These are phyloP conservation scores for Ophiostoma triangulosporum DNA, from an alignment of 2,329 filamentous ascomycete species.

Conservation along the genomic window DNA sequence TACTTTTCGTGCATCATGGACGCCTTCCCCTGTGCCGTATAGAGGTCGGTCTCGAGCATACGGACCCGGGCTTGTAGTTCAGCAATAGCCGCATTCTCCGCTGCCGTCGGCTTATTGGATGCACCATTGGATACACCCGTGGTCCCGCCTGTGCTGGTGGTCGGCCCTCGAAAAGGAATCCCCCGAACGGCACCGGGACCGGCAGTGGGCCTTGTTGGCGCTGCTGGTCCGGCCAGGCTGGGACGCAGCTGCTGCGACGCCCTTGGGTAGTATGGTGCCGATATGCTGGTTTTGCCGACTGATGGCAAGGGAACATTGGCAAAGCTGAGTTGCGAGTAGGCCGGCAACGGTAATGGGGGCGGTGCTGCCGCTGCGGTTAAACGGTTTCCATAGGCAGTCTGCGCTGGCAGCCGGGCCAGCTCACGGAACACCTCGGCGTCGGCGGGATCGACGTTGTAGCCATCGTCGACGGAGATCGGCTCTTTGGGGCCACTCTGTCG, in stretches of 20 bases:
- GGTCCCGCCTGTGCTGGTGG: not conserved
- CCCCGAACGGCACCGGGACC: not conserved
- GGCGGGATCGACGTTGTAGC: conserved; percentile 6
- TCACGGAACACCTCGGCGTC: conserved; percentile 12
- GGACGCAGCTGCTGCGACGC: not conserved
- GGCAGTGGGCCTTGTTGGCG: not conserved
- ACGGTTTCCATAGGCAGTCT: conserved; percentile 8
- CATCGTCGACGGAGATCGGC: not conserved
- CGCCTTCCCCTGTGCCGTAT: conserved; percentile 55
- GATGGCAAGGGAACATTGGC: conserved; percentile 10
- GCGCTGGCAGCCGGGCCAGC: conserved; percentile 12
- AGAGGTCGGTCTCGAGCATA: conserved; percentile 41
- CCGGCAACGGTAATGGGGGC: conserved; percentile 8
- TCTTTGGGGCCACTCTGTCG: not conserved
- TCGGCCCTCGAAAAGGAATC: not conserved
- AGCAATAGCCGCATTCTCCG: conserved; percentile 17
- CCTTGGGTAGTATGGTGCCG: not conserved
- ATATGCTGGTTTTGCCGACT: not conserved
- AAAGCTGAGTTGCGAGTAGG: conserved; percentile 11
- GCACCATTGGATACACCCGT: not conserved
- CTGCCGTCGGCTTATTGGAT: not conserved
- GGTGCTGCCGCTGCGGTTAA: conserved; percentile 11
- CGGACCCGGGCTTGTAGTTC: conserved; percentile 39
- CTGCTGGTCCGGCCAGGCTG: not conserved
- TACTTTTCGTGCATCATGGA: conserved; percentile 62